Evolutionary conservation across 176 grass and related monocot genomes (phyloP), one percentile per base, ranked within the genome.

Genomic region (Phyllostachys edulis): DNA sequence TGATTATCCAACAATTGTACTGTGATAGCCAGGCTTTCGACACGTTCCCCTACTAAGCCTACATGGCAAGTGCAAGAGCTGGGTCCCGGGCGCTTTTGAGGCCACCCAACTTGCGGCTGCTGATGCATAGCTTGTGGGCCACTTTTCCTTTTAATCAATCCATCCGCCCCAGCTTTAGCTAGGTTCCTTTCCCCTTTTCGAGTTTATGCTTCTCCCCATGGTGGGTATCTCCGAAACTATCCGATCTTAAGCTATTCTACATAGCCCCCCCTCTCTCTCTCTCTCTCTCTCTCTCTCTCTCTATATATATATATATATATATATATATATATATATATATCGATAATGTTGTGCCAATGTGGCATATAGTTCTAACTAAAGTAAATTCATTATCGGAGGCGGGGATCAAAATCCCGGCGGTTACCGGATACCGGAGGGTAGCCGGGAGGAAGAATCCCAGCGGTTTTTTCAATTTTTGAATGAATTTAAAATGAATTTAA

Each of bases 101-200:
- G 55, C 59, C 67, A n/a, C 56, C 84, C 64, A 87, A 80, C 82
- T 90, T 87, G 80, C 89, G 85, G 89, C 89, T 80, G 88, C 81
- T 82, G 76, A 87, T 83, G 59, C 91, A 85, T 87, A 67, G 49
- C 76, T 87, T 88, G 82, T 90, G 85, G 89, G 80, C 82, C 85
- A 75, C 91, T 94, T 94, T 96, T 87, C 89, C 91, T 96, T 96
- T 91, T 73, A 74, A 78, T 89, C 94, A 91, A 93, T 93, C 91
- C 88, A 90, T 89, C 83, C 52, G 52, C 24, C 47, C 63, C 81
- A 91, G 50, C 89, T 92, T 87, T 90, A n/a, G n/a, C n/a, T n/a
- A 76, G 87, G 80, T 90, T 88, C 92, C 86, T 97, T 97, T 87
- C 83, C 80, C 92, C 86, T 97, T 94, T 97, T 83, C 73, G 81